A percentile compares a stretch with the other conserved stretches of the same genome.
Evolutionary conservation across 768 basidiomycete genomes (phyloP).

Genomic region (Serendipita sp.): DNA sequence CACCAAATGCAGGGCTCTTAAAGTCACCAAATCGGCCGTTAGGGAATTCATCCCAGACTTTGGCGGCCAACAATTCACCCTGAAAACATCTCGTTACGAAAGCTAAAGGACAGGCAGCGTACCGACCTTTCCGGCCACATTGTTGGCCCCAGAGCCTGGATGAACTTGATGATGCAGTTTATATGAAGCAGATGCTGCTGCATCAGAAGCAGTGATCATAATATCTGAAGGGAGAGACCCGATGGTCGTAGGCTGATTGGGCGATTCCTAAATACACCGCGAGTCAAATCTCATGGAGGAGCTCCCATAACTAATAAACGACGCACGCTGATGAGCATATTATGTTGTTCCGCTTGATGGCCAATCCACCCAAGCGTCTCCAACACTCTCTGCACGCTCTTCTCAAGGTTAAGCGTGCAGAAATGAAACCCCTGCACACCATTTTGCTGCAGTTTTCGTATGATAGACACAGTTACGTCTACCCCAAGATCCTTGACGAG

Average conservation of each 20-base stretch:
- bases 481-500: conserved; percentile 94
- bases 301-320: background rate
- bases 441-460: conserved; percentile 38
- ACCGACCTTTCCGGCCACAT: conserved; percentile 6
- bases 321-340: conserved; percentile 1
- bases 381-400: conserved; percentile 75
- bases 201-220: conserved; percentile 47
- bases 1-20: conserved; percentile 90
- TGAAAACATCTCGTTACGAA: conserved; percentile 41
- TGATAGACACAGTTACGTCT: conserved; percentile 65
- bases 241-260: background rate
- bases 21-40: conserved; percentile 98
- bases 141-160: background rate
- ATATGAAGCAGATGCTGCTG: conserved; percentile 43
- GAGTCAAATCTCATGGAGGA: background rate
- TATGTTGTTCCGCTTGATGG: conserved; percentile 31
- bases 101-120: conserved; percentile 6
- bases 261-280: background rate
- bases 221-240: conserved; percentile 22
- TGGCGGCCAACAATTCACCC: conserved; percentile 61
- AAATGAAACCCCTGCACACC: conserved; percentile 73
- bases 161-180: background rate
- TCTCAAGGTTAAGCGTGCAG: conserved; percentile 94
- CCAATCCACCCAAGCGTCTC: conserved; percentile 65
- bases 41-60: conserved; percentile 90